Percentiles rank a stretch among this genome's conserved stretches.
Evolutionary conservation across 257 asterid genomes (phyloP).

Genomic region (Solanum acaule): DNA sequence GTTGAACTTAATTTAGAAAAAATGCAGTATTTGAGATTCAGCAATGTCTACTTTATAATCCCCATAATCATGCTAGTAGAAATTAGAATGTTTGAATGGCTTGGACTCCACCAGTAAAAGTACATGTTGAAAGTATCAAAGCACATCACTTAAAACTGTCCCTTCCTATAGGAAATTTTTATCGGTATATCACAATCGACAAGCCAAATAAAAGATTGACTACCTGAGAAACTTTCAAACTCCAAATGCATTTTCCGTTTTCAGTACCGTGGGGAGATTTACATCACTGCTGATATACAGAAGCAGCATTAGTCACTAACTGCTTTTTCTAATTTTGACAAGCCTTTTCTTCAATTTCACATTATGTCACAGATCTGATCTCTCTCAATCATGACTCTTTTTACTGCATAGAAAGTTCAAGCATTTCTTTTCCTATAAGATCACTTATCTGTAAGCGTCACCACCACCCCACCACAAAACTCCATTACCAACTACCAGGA

Average conservation of each 20-base stretch:
- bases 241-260: not conserved
- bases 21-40: not conserved
- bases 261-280: not conserved
- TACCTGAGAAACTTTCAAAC: not conserved
- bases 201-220: not conserved
- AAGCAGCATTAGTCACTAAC: not conserved
- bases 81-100: not conserved
- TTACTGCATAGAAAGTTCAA: not conserved
- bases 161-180: not conserved
- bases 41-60: not conserved
- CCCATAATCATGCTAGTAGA: not conserved
- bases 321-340: not conserved
- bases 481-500: not conserved
- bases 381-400: not conserved
- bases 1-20: not conserved
- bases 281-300: not conserved
- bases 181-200: not conserved
- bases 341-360: not conserved
- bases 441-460: not conserved
- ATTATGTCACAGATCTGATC: not conserved
- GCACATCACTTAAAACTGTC: slow-evolving; percentile 70
- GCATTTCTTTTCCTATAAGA: not conserved
- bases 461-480: not conserved
- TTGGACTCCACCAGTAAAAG: not conserved
- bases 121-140: slow-evolving; percentile 88